A percentile compares a stretch with the other conserved stretches of the same genome.
phyloP scores from a whole-genome alignment of 1,139 yeast species.

The Kurtzmaniella quercitrusa region DNA sequence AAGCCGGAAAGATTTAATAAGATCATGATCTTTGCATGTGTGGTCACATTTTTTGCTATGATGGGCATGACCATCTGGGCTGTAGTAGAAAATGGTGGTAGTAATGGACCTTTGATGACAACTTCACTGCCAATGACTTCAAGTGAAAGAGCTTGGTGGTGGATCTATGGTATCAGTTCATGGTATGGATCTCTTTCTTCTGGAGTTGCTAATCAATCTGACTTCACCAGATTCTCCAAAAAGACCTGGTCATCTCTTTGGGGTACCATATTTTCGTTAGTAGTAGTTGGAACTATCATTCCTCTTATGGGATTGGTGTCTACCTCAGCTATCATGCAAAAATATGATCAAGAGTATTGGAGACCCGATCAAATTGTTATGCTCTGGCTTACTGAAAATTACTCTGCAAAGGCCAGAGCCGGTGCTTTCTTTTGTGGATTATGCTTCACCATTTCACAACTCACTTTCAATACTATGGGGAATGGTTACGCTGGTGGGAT shows the following conservation, averaged over 20 bases:
- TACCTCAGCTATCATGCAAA: conserved; percentile 23
- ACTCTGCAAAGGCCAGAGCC: conserved; percentile 38
- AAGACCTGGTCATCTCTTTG: conserved; percentile 19
- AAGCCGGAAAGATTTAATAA: conserved; percentile 34
- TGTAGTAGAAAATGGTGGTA: conserved; percentile 23
- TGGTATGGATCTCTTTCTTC: conserved; percentile 35
- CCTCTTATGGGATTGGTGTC: conserved; percentile 33
- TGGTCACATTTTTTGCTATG: conserved; percentile 37
- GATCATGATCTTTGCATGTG: conserved; percentile 30
- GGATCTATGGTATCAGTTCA: conserved; percentile 37
- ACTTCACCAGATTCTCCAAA: conserved; percentile 22
- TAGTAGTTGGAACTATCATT: conserved; percentile 36
- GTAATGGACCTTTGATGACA: conserved; percentile 31
- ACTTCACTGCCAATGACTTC: conserved; percentile 11
- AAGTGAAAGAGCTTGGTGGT: conserved; percentile 26
- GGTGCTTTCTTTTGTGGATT: conserved; percentile 45
- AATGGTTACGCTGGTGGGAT: conserved; percentile 52
- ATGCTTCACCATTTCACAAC: conserved; percentile 41
- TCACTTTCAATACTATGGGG: conserved; percentile 45
- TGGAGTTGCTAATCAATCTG: conserved; percentile 22
- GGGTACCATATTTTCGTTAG: conserved; percentile 19
- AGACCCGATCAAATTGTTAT: conserved; percentile 28
- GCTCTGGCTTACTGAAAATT: conserved; percentile 25
- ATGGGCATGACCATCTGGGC: conserved; percentile 31
- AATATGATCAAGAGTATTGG: conserved; percentile 33